Conservation (phyloP, 1,284 basidiomycete genomes). For the Leccinum angustisporum region DNA sequence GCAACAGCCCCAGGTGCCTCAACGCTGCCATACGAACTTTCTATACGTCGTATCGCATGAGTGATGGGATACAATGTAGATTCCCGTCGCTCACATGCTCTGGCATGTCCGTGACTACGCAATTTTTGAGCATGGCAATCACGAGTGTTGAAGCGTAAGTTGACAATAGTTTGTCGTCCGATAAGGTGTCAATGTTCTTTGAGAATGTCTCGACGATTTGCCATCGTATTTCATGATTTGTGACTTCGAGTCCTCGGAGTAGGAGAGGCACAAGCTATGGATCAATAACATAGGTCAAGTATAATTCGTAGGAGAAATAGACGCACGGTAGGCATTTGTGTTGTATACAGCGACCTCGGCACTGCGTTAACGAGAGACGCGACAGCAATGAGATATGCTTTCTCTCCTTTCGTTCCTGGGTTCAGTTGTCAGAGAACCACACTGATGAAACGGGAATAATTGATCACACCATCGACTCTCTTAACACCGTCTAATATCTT, state of each 20-base stretch:
- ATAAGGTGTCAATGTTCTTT: conserved; percentile 64
- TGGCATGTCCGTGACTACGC: conserved; percentile 46
- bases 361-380: conserved; percentile 80
- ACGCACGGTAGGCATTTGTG: conserved; percentile 67
- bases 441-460: background rate
- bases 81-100: conserved; percentile 46
- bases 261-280: conserved; percentile 84
- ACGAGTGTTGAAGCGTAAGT: conserved; percentile 73
- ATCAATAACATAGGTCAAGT: conserved; percentile 5
- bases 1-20: conserved; percentile 70
- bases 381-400: conserved; percentile 82
- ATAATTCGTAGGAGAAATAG: background rate
- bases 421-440: conserved; percentile 2
- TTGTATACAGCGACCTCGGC: conserved; percentile 72
- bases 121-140: conserved; percentile 68
- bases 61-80: background rate
- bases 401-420: conserved; percentile 50
- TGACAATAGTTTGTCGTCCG: conserved; percentile 53
- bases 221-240: conserved; percentile 69
- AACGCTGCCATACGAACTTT: conserved; percentile 77
- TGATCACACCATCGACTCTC: conserved; percentile 39
- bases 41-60: conserved; percentile 38
- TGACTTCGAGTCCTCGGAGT: conserved; percentile 79
- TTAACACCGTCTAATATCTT: conserved; percentile 67
- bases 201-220: conserved; percentile 83